Evolutionary conservation across 371 early-diverging fungal genomes (phyloP).

Genomic region (Apophysomyces ossiformis): DNA sequence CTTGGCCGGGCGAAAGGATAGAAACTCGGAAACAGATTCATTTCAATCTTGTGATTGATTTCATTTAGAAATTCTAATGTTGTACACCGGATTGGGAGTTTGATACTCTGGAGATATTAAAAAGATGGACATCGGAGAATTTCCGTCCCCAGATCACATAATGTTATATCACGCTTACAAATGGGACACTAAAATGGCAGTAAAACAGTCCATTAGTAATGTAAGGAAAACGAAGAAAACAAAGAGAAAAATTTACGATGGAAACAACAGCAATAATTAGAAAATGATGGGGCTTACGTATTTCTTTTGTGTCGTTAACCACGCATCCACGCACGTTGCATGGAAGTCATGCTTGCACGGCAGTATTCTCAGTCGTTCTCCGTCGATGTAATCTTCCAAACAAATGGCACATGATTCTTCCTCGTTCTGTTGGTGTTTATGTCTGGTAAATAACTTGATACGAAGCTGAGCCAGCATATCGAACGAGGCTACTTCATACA

Average conservation of each 20-base stretch:
- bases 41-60: conserved; percentile 5
- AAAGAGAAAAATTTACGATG: background rate
- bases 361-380: conserved; percentile 76
- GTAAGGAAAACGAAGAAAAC: background rate
- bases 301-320: conserved; percentile 78
- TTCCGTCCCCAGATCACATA: background rate
- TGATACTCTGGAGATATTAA: conserved; percentile 1
- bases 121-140: conserved; percentile 3
- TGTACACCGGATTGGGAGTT: conserved; percentile 1
- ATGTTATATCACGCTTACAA: conserved; percentile 5
- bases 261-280: too few relatives aligned
- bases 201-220: background rate
- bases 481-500: conserved; percentile 69
- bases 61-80: conserved; percentile 1
- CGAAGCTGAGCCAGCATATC: conserved; percentile 69
- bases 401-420: conserved; percentile 90
- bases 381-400: conserved; percentile 84
- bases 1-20: conserved; percentile 2
- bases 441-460: conserved; percentile 56
- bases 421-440: conserved; percentile 59
- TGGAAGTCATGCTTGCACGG: conserved; percentile 95
- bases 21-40: conserved; percentile 5
- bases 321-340: conserved; percentile 85
- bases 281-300: conserved; percentile 49
- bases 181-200: conserved; percentile 7